Base-by-base conservation (phyloP, 2,329 filamentous ascomycete genomes). In the Stachybotrys elegans region DNA sequence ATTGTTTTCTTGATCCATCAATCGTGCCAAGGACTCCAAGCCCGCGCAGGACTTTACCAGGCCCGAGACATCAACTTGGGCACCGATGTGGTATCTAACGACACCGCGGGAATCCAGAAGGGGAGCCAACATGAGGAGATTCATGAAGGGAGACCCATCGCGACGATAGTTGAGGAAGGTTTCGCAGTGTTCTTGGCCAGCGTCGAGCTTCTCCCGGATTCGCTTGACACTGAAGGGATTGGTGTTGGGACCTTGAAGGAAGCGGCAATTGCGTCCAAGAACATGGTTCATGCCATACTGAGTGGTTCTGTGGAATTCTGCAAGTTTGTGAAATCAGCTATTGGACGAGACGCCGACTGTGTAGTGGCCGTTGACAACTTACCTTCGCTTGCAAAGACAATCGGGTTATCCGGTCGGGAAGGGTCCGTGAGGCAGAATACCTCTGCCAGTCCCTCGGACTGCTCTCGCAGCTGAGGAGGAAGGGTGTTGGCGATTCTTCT, bases 381-480 rank as follows among this genome's bases (percentile, higher is more conserved):
- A 85, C 83, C 83, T 72, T 88, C 82, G 4, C 84, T 88, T 6
- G 84, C 83, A 61, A 89, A 88, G 2, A 89, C 79, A 47, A 90
- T 86, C 1, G 85, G 86, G 56, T 89, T 88, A 48, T 88, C 86
- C 2, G 75, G 70, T 45, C 84, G 70, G 2, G 83, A 85, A 8
- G 86, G 84, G 58, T 91, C 86, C 1, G 84, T 86, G 43, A 90
- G 61, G 57, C 85, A 90, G 53, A 89, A 90, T 0, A 88, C 84
- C 57, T 90, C 85, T 0, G 84, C 86, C 46, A 90, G 61, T 0
- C 84, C 85, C 59, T 90, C 84, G 0, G 83, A 86, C n/a, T 84
- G 76, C 36, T 86, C 81, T 35, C 77, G 72, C 20, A 88, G 66
- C 52, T 84, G 73, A 2, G 75, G 67, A 2, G 84, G 79, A 20